A percentile compares a stretch with the other conserved stretches of the same genome.
Conservation (phyloP, 345 rosid genomes). For the Orychophragmus violaceus region DNA sequence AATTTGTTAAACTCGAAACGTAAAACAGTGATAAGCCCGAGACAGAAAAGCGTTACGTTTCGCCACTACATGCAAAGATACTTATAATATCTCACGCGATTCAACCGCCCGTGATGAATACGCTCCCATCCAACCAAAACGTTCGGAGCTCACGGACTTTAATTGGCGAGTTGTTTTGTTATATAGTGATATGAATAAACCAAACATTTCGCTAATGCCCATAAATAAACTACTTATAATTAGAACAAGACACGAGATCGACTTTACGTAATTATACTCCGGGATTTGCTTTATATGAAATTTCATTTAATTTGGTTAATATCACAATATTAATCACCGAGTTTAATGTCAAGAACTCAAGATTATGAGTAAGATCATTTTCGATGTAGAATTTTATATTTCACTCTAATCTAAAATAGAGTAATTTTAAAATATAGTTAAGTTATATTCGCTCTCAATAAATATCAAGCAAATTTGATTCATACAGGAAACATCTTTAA, state of each 20-base stretch:
- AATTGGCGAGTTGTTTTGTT: constrained; percentile 1
- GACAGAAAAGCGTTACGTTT: constrained; percentile 30
- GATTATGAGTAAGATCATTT: too few relatives aligned
- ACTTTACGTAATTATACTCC: constrained; percentile 26
- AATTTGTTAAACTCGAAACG: constrained; percentile 29
- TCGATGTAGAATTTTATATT: too few relatives aligned
- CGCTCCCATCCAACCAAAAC: not conserved
- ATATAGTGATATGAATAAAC: not conserved
- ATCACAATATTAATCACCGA: too few relatives aligned
- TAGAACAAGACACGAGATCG: constrained; percentile 25
- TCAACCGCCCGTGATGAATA: not conserved
- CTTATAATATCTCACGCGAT: constrained; percentile 29
- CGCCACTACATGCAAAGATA: constrained; percentile 32
- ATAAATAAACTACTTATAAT: constrained; percentile 30
- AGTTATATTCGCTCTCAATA: too few relatives aligned
- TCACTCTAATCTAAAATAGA: too few relatives aligned
- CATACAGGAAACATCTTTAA: too few relatives aligned
- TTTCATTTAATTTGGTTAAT: too few relatives aligned
- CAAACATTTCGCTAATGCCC: constrained; percentile 24
- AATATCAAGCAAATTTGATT: too few relatives aligned
- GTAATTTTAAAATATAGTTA: too few relatives aligned
- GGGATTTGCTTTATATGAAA: constrained; percentile 38
- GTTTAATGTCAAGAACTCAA: too few relatives aligned
- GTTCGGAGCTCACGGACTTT: not conserved
- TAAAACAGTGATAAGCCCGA: constrained; percentile 35